A percentile compares a stretch with the other conserved stretches of the same genome.
Conservation (phyloP, 768 basidiomycete species). For the Sporobolomyces roseus region DNA sequence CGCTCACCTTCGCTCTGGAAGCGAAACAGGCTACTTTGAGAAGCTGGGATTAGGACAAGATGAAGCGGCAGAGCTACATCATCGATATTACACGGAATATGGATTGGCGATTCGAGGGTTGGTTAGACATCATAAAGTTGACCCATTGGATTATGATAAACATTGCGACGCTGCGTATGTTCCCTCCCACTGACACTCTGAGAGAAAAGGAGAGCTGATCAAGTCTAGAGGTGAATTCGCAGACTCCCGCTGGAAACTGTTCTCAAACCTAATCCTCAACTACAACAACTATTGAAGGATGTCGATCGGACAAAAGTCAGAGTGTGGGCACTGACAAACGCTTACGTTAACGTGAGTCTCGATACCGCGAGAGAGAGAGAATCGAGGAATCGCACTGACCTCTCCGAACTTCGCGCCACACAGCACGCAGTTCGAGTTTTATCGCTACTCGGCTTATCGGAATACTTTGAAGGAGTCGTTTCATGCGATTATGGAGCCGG, state of each 20-base stretch:
- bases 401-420: no score
- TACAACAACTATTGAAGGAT: constrained; percentile 12
- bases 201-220: no score
- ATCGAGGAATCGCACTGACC: no score
- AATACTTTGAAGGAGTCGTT: constrained; percentile 44
- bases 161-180: constrained; percentile 39
- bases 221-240: no score
- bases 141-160: constrained; percentile 39
- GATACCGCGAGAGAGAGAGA: background rate
- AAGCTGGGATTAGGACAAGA: constrained; percentile 19
- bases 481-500: constrained; percentile 43
- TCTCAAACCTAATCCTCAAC: constrained; percentile 12
- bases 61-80: constrained; percentile 32
- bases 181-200: no score
- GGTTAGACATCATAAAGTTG: constrained; percentile 41
- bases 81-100: constrained; percentile 25
- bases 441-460: constrained; percentile 29
- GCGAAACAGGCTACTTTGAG: constrained; percentile 30
- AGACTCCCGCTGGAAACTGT: constrained; percentile 41
- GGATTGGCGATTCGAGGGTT: constrained; percentile 41
- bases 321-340: constrained; percentile 42
- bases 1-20: background rate
- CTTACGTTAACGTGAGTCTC: constrained; percentile 35
- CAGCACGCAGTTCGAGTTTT: constrained; percentile 41
- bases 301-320: constrained; percentile 38